Percentiles rank a stretch among this genome's conserved stretches.
phyloP scores from a whole-genome alignment of 331 rosid species.

The Saraca asoca region DNA sequence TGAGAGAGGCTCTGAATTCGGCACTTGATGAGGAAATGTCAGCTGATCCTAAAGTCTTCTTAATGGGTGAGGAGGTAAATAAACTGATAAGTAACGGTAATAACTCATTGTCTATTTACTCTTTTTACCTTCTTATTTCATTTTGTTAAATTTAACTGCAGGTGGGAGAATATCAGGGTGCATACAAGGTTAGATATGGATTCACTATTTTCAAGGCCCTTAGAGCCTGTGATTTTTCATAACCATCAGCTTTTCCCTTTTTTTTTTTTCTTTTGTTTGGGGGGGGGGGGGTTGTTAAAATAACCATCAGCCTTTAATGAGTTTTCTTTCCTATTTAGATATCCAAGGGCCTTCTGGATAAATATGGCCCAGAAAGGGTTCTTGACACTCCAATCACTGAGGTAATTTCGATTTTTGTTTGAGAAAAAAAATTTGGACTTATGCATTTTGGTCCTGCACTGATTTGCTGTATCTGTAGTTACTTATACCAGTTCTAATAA shows the following conservation, averaged over 20 bases:
- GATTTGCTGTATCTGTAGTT: conserved; percentile 1
- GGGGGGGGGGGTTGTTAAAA: no score
- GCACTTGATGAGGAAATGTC: conserved; percentile 99
- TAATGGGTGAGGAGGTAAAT: conserved; percentile 97
- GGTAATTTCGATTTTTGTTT: conserved; percentile 46
- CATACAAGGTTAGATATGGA: conserved; percentile 79
- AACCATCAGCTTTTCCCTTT: neutral
- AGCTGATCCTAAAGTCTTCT: conserved; percentile 90
- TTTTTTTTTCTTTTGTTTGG: neutral
- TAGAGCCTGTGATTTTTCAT: neutral
- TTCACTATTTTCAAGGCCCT: neutral
- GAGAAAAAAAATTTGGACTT: no score
- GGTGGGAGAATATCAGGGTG: conserved; percentile 99
- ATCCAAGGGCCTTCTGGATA: conserved; percentile 85
- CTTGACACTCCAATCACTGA: conserved; percentile 97
- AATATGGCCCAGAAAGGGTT: conserved; percentile 98
- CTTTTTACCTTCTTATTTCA: conserved; percentile 29
- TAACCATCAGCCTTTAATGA: neutral
- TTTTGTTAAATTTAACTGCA: conserved; percentile 41
- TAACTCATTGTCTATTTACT: neutral
- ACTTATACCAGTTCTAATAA: conserved; percentile 1
- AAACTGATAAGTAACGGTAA: conserved; percentile 3
- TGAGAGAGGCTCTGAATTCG: conserved; percentile 89
- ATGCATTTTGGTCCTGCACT: no score
- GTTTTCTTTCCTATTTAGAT: conserved; percentile 48